Evolutionary conservation across 345 rosid species (phyloP), one percentile per base, ranked within the genome.

Genomic region (Bruguiera parviflora): DNA sequence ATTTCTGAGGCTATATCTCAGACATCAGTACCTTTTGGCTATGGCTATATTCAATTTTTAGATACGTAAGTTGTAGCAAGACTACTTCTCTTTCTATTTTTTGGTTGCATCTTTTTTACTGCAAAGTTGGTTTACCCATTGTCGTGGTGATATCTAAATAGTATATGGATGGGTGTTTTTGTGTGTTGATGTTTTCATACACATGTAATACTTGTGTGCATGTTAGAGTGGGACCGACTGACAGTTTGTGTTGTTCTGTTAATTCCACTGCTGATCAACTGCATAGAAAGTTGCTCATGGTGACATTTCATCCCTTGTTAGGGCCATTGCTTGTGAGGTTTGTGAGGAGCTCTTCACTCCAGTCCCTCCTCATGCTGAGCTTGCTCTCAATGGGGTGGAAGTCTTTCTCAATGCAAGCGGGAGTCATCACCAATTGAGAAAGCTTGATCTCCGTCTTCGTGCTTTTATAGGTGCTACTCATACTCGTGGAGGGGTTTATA

Each of bases 341-440:
- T 95, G 99, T 70, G 97, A 89, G 79, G 99, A 95, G 80, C 94
- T 95, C 63, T 95, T 87, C 70, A 76, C 88, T 51, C 86, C 96
- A 5, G 62, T 82, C 64, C 93, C 98, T 65, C 92, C 93, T 72
- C 99, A 95, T 75, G 82, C 92, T n/a, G 99, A 92, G 80, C 99
- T 95, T 70, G 96, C 98, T 22, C 66, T 90, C 72, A 95, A 92
- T 55, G 98, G 99, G 3, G 98, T 95, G 51, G 99, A 95, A 79
- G 93, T 95, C 53, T 92, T 95, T 80, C 61, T 95, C 90, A 95
- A 95, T 82, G 99, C 99, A 47, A 95, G 99, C 79, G 99, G 98
- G 58, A 95, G 99, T 80, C 92, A 84, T 65, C 98, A 92, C 71
- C 98, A 95, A 69, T 69, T 92, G 58, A 84, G 96, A 73, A 95